Conservation (phyloP, 768 basidiomycete species). For the Rhodotorula babjevae region DNA sequence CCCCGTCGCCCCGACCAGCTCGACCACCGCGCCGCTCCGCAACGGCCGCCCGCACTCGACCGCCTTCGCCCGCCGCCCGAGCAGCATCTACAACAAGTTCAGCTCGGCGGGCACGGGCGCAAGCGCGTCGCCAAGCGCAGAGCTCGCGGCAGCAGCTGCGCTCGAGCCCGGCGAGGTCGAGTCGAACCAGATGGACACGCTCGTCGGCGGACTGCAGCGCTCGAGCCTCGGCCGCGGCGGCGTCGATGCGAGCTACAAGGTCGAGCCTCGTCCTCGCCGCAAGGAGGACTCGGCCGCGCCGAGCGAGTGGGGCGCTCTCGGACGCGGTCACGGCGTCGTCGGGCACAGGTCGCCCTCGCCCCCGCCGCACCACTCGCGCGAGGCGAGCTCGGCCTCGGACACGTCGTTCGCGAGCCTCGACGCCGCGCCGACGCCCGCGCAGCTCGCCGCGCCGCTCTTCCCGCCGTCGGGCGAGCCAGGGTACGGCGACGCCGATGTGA, state of each 20-base stretch:
- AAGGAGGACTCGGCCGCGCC: not conserved
- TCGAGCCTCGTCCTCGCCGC: not conserved
- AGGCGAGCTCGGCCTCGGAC: constrained; percentile 16
- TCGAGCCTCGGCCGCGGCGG: not conserved
- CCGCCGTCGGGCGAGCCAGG: not conserved
- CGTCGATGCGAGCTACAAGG: not conserved
- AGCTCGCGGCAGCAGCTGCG: not conserved
- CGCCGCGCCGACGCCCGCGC: not conserved
- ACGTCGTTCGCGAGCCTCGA: constrained; percentile 23
- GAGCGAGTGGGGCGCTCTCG: not conserved
- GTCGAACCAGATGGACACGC: constrained; percentile 6
- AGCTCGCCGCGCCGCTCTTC: not conserved
- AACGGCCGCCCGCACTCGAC: not conserved
- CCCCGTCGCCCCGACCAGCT: not conserved
- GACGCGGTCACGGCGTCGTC: not conserved
- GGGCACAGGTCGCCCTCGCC: too few species aligned
- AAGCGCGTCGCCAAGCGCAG: not conserved
- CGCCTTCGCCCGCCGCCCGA: not conserved
- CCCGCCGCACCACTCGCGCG: not conserved
- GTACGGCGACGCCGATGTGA: constrained; percentile 2
- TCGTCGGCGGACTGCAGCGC: not conserved
- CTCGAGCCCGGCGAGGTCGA: not conserved
- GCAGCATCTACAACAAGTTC: too few species aligned
- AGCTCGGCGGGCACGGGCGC: not conserved
- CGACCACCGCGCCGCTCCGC: not conserved